Evolutionary conservation across 1,139 yeast genomes (phyloP).

Genomic region (Starmera stellimalicola): DNA sequence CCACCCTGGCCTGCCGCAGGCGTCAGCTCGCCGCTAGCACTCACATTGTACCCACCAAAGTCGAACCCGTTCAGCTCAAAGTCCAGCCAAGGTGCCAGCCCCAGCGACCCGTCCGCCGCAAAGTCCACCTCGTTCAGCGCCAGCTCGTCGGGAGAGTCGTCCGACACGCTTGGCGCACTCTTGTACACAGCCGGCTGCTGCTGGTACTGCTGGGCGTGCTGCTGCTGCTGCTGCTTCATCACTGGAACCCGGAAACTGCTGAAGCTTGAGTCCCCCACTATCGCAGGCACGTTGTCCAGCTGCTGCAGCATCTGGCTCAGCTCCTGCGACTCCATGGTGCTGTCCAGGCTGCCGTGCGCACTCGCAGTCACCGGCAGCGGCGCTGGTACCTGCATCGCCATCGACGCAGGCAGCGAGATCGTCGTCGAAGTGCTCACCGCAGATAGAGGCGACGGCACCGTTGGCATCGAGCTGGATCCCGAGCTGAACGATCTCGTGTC

Average conservation of each 20-base stretch:
- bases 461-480: not conserved
- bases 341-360: not conserved
- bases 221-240: constrained; percentile 1
- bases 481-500: constrained; percentile 5
- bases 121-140: constrained; percentile 35
- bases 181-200: constrained; percentile 1
- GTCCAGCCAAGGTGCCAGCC: constrained; percentile 45
- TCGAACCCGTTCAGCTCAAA: constrained; percentile 18
- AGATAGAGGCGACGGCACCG: constrained; percentile 14
- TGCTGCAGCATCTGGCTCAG: constrained; percentile 18
- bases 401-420: not conserved
- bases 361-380: too few relatives aligned
- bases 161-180: constrained; percentile 1
- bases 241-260: constrained; percentile 4
- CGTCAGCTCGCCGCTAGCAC: constrained; percentile 6
- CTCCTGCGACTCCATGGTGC: constrained; percentile 5
- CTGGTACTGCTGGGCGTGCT: not conserved
- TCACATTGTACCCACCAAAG: constrained; percentile 6
- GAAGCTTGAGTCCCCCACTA: constrained; percentile 3
- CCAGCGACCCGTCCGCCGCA: constrained; percentile 58
- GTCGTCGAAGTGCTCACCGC: constrained; percentile 1
- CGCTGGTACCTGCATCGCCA: not conserved
- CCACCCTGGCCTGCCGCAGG: constrained; percentile 2
- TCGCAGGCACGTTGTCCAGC: constrained; percentile 17
- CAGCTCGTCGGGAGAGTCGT: constrained; percentile 2